Evolutionary conservation across 2,329 filamentous ascomycete genomes (phyloP).

Genomic region (Paracamarosporium sp.): DNA sequence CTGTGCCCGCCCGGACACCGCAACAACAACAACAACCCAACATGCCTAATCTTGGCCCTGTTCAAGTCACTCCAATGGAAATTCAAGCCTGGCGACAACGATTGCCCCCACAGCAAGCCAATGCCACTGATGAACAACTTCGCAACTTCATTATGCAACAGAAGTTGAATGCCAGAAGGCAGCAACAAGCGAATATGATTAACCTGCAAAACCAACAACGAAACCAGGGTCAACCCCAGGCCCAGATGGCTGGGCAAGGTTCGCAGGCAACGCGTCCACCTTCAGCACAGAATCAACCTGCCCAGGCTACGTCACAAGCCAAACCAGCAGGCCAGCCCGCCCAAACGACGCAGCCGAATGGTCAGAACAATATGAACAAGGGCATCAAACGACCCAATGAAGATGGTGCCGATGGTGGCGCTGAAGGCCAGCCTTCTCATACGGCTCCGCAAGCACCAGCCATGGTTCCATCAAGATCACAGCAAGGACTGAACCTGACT

Average conservation of each 20-base stretch:
- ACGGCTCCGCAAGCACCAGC: constrained; percentile 42
- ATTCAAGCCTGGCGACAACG: constrained; percentile 46
- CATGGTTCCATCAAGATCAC: constrained; percentile 42
- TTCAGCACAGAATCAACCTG: constrained; percentile 26
- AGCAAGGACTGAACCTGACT: constrained; percentile 37
- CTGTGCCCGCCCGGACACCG: constrained; percentile 31
- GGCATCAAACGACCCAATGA: constrained; percentile 49
- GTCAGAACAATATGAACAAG: constrained; percentile 30
- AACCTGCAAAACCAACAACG: constrained; percentile 29
- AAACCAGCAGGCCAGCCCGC: constrained; percentile 26
- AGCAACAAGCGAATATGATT: constrained; percentile 21
- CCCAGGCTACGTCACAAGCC: constrained; percentile 29
- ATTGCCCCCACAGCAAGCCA: constrained; percentile 36
- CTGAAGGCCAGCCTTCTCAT: constrained; percentile 28
- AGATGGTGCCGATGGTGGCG: constrained; percentile 48
- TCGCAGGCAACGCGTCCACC: constrained; percentile 30
- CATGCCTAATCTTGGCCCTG: constrained; percentile 30
- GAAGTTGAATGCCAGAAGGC: constrained; percentile 28
- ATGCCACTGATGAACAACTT: constrained; percentile 33
- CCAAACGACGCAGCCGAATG: constrained; percentile 26
- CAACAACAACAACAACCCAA: constrained; percentile 38
- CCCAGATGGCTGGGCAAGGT: constrained; percentile 26
- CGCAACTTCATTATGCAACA: constrained; percentile 32
- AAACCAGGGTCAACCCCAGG: constrained; percentile 38
- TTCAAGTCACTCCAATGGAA: constrained; percentile 49